Base-by-base conservation (phyloP, 768 basidiomycete genomes). In the Kwoniella shandongensis region DNA sequence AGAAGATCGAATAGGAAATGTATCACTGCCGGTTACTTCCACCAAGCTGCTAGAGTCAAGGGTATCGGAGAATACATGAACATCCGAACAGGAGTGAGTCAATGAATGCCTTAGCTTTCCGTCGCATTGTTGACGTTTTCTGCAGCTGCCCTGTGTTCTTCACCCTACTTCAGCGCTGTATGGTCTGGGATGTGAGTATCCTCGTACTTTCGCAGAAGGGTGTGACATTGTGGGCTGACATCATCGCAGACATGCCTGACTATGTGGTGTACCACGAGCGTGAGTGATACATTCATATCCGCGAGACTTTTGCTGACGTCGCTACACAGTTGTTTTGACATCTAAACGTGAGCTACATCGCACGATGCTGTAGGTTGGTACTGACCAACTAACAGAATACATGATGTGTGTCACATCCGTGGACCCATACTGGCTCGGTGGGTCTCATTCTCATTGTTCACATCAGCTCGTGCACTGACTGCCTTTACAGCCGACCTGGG, bases 321-420 rank as follows among this genome's bases (percentile, higher is more conserved):
- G 2, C 22, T 26, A 2, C 49, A 65, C 39, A 60, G 72, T 94
- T 53, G 93, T 96, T 60, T 79, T 94, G 66, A 94, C 92, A 11
- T 93, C 92, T 29, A 94, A 93, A 63, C 67, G 70, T 66, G 25
- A 49, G 61, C 30, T n/a, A 26, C 27, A 41, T 15, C 13, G 52
- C 48, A 17, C 41, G 12, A 27, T 26, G 10, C 1, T 32, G 20
- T 29, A 17, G 12, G 18, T 26, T 48, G 12, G 20, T 18, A 42
- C 73, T 73, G 27, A 58, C 63, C 50, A 41, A 45, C 60, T 27
- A 41, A 17, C 76, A 78, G 66, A 80, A 78, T 99, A 99, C 79
- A 96, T 97, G 93, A 94, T 93, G 17, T 91, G 92, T 76, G 96
- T 99, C n/a, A 97, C 96, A 2, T 86, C 94, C 0, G 88, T 98